Evolutionary conservation across 352 stramenopile species (phyloP).

Genomic region (Nothophytophthora sp.): DNA sequence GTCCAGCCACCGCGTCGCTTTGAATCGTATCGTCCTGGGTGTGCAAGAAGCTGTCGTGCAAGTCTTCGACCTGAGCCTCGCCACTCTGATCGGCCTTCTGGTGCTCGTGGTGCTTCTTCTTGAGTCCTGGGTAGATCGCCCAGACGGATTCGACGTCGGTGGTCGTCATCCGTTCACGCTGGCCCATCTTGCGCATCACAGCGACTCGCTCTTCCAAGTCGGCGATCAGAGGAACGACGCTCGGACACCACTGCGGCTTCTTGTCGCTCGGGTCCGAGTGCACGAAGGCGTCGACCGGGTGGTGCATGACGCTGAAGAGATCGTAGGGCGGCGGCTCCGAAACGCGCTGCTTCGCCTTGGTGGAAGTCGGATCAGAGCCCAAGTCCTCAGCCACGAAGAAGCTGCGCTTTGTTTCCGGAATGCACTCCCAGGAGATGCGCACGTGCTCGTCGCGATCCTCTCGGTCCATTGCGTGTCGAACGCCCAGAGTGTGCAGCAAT

Average conservation of each 20-base stretch:
- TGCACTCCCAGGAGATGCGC: constrained; percentile 79
- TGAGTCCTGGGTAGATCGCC: constrained; percentile 64
- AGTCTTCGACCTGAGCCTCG: constrained; percentile 17
- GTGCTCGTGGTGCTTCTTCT: constrained; percentile 38
- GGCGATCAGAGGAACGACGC: constrained; percentile 60
- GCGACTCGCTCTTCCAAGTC: constrained; percentile 44
- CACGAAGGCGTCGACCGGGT: constrained; percentile 70
- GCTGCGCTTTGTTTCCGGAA: constrained; percentile 60
- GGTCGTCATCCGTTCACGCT: constrained; percentile 68
- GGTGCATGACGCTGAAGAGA: constrained; percentile 88
- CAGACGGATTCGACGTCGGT: constrained; percentile 80
- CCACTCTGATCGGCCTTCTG: constrained; percentile 36
- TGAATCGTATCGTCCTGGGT: constrained; percentile 41
- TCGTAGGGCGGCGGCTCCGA: constrained; percentile 55
- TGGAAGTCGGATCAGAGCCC: constrained; percentile 3
- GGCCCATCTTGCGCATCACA: constrained; percentile 71
- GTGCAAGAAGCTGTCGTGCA: constrained; percentile 71
- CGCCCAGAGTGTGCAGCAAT: constrained; percentile 67
- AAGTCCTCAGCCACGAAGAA: constrained; percentile 71
- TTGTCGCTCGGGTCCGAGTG: constrained; percentile 25
- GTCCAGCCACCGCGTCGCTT: constrained; percentile 4
- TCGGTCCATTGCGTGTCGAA: constrained; percentile 75
- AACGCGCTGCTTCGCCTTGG: constrained; percentile 16
- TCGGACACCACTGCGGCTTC: constrained; percentile 62
- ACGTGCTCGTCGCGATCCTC: constrained; percentile 77